Evolutionary conservation across 257 asterid species (phyloP), one percentile per base, ranked within the genome.

Genomic region (Orobanche coerulescens): DNA sequence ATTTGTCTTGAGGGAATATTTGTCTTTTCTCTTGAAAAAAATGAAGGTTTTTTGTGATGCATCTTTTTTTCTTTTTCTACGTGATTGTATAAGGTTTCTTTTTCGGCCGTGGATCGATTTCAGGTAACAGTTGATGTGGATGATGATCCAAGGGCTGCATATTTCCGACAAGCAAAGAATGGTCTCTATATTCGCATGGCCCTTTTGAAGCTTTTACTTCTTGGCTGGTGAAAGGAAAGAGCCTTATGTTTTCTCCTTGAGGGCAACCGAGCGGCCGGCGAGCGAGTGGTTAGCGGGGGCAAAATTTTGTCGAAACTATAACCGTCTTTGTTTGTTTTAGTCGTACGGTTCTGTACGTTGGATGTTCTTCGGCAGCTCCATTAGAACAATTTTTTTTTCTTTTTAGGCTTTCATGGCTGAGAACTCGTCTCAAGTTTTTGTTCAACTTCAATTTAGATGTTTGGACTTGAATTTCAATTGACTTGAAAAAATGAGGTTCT

Each of bases 111-210:
- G 52, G 60, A 26, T 9, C 1, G 13, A 50, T 24, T 71, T 46
- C 67, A 90, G 96, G 84, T 88, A 18, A 87, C 92, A 0, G 83
- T 85, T 33, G 91, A 84, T 7, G 95, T 92, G 9, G 97, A 92
- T 62, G 76, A 9, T 11, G 95, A 85, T 79, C 84, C 88, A 39
- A 80, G 90, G 72, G 98, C 92, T 60, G 90, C 95, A 6, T 88
- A 85, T 71, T 88, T 85, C 60, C 76, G 95, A 66, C 95, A 84
- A 81, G 96, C 95, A 0, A 84, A 88, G 84, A 81, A 92, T 56
- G 93, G 95, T 18, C 87, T 88, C 1, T 88, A 79, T 71, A 84
- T 88, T 31, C 78, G 95, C 23, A 86, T 92, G 96, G 95, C 96
- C 50, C 81, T 86, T 30, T 65, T 86, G 73, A 92, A 92, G 95